These are phyloP conservation scores for Hortaea werneckii DNA, from an alignment of 2,329 filamentous ascomycete species.

Conservation along the genomic window DNA sequence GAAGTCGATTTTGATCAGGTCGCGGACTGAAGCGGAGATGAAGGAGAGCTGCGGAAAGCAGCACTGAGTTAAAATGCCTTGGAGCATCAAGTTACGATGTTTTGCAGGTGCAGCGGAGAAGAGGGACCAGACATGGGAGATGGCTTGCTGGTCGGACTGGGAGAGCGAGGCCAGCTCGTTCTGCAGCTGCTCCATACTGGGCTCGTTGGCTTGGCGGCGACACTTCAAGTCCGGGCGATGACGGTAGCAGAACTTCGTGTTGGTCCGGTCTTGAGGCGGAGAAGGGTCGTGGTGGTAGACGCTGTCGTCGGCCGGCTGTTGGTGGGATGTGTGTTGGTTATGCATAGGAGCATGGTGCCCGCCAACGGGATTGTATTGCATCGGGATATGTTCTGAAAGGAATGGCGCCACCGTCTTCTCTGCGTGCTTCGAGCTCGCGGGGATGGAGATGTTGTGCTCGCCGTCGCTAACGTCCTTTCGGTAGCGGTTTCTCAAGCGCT, in stretches of 20 bases:
- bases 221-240: slow-evolving; percentile 92
- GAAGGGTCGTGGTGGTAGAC: slow-evolving; percentile 14
- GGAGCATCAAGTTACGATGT: slow-evolving; percentile 90
- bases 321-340: slow-evolving; percentile 17
- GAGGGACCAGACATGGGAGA: slow-evolving; percentile 93
- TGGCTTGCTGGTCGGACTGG: slow-evolving; percentile 81
- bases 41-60: slow-evolving; percentile 96
- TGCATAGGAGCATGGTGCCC: slow-evolving; percentile 3
- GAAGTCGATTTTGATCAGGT: slow-evolving; percentile 97
- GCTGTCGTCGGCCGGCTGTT: slow-evolving; percentile 19
- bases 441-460: slow-evolving; percentile 29
- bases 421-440: slow-evolving; percentile 50
- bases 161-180: slow-evolving; percentile 74
- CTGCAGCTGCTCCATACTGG: slow-evolving; percentile 91
- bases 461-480: slow-evolving; percentile 12
- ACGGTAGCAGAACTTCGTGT: slow-evolving; percentile 91
- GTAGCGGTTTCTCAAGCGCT: slow-evolving; percentile 18
- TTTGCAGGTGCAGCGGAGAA: slow-evolving; percentile 93
- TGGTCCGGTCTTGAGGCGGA: slow-evolving; percentile 39
- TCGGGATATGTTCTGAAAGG: slow-evolving; percentile 80
- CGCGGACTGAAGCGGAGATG: slow-evolving; percentile 79
- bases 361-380: slow-evolving; percentile 72
- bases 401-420: slow-evolving; percentile 77
- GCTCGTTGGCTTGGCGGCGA: slow-evolving; percentile 82
- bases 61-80: slow-evolving; percentile 90